Evolutionary conservation across 305 asterid species (phyloP).

Genomic region (Solanum aculeatissimum): DNA sequence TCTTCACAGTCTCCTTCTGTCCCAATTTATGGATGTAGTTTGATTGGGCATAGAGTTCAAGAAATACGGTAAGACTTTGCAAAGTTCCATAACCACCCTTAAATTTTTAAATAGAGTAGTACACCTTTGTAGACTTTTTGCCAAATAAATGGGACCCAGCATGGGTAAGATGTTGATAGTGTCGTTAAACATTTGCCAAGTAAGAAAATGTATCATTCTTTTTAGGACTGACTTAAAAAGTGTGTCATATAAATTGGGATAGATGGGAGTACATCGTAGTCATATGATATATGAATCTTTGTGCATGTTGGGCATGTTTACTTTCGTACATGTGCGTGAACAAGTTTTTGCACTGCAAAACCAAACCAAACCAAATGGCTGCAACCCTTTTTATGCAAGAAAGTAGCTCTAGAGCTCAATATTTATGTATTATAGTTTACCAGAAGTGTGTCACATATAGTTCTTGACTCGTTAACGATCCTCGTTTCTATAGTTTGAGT

Average conservation of each 20-base stretch:
- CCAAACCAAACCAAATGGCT: neutral
- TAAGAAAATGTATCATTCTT: too few species aligned
- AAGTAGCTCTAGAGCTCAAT: neutral
- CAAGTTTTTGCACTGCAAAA: neutral
- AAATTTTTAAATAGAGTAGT: too few species aligned
- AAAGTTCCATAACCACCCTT: too few species aligned
- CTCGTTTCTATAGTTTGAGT: conserved; percentile 49
- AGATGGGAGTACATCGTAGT: neutral
- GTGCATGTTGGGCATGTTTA: neutral
- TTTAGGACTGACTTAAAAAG: too few species aligned
- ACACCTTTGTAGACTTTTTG: too few species aligned
- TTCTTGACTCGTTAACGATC: neutral
- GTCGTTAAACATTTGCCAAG: too few species aligned
- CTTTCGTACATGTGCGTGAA: neutral
- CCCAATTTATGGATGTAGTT: too few species aligned
- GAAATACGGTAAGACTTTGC: too few species aligned
- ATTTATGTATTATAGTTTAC: neutral
- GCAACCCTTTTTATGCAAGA: neutral
- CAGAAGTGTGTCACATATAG: neutral
- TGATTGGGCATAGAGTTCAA: too few species aligned
- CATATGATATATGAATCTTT: neutral
- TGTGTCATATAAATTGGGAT: too few species aligned
- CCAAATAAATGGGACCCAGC: too few species aligned
- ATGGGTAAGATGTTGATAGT: too few species aligned
- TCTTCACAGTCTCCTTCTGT: neutral